A percentile compares a stretch with the other conserved stretches of the same genome.
These are phyloP conservation scores for Lenzites betulinus DNA, from an alignment of 768 basidiomycete genomes.

Conservation along the genomic window DNA sequence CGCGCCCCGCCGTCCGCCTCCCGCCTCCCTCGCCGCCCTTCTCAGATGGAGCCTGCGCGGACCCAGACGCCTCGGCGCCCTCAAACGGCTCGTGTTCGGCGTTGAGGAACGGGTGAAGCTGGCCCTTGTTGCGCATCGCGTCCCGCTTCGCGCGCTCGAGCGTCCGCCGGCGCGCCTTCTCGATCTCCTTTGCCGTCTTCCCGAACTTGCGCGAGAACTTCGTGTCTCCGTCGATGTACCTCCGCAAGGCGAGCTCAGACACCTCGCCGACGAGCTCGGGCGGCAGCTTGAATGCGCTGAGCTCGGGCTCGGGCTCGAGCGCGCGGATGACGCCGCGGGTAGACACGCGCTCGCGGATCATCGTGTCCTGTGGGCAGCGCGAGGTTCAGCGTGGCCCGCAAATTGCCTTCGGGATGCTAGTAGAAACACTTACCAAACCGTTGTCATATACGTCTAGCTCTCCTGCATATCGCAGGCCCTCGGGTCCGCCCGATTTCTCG, in stretches of 20 bases:
- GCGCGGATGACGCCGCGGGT: slow-evolving; percentile 81
- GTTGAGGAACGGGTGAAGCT: slow-evolving; percentile 43
- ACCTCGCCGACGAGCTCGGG: slow-evolving; percentile 68
- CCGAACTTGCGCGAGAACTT: slow-evolving; percentile 71
- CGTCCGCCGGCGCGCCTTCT: slow-evolving; percentile 66
- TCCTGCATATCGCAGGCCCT: slow-evolving; percentile 51
- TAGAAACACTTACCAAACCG: slow-evolving; percentile 47
- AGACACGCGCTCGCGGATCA: slow-evolving; percentile 92
- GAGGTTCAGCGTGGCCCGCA: too few species aligned
- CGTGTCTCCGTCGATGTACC: slow-evolving; percentile 69
- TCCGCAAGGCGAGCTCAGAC: slow-evolving; percentile 70
- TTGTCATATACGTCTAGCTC: slow-evolving; percentile 57
- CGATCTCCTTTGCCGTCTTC: slow-evolving; percentile 55
- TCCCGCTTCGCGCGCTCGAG: slow-evolving; percentile 67
- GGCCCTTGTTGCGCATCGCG: slow-evolving; percentile 52
- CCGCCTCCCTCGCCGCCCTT: slow-evolving; percentile 9
- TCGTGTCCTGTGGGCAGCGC: slow-evolving; percentile 48
- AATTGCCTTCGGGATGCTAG: too few species aligned
- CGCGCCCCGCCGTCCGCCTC: slow-evolving; percentile 18
- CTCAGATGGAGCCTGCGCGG: too few species aligned
- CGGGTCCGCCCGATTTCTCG: slow-evolving; percentile 13
- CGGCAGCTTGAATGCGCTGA: slow-evolving; percentile 67
- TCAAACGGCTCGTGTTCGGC: slow-evolving; percentile 22
- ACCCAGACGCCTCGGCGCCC: too few species aligned
- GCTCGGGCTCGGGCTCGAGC: slow-evolving; percentile 69